A percentile compares a stretch with the other conserved stretches of the same genome.
These are phyloP conservation scores for Sporothrix inflata DNA, from an alignment of 2,329 filamentous ascomycete species.

Conservation along the genomic window DNA sequence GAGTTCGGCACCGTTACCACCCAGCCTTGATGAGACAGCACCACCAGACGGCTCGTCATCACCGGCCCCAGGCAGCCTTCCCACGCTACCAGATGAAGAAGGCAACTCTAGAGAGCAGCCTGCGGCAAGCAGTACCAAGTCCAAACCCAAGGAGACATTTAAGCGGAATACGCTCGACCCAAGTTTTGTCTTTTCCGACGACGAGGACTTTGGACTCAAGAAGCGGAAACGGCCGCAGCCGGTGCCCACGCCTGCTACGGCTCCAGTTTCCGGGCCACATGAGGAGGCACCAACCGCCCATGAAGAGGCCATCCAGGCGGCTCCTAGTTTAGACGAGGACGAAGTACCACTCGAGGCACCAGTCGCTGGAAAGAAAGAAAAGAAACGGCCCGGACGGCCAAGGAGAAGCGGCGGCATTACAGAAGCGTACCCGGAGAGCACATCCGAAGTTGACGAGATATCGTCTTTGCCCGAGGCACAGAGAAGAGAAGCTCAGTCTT, in stretches of 20 bases:
- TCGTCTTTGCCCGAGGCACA: neutral
- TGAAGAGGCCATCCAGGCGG: neutral
- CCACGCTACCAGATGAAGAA: conserved; percentile 1
- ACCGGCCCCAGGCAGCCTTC: neutral
- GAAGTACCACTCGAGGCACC: neutral
- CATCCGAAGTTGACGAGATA: neutral
- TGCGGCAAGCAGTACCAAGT: neutral
- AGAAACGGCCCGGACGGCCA: neutral
- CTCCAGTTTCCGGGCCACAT: neutral
- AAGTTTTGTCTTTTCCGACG: conserved; percentile 44
- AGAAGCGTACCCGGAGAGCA: neutral
- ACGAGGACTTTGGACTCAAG: conserved; percentile 38
- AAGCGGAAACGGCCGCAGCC: neutral
- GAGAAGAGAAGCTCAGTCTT: neutral
- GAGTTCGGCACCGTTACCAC: neutral
- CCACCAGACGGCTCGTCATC: neutral
- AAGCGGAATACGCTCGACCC: conserved; percentile 36
- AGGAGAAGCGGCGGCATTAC: neutral
- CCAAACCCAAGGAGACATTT: conserved; percentile 23
- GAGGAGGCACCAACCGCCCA: neutral
- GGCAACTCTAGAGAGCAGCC: neutral
- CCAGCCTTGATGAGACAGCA: neutral
- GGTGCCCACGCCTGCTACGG: neutral
- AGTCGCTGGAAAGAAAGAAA: neutral
- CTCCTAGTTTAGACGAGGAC: neutral